A percentile compares a stretch with the other conserved stretches of the same genome.
These are phyloP conservation scores for Vickermania spadyakhi DNA, from an alignment of 208 protist species.

Conservation along the genomic window DNA sequence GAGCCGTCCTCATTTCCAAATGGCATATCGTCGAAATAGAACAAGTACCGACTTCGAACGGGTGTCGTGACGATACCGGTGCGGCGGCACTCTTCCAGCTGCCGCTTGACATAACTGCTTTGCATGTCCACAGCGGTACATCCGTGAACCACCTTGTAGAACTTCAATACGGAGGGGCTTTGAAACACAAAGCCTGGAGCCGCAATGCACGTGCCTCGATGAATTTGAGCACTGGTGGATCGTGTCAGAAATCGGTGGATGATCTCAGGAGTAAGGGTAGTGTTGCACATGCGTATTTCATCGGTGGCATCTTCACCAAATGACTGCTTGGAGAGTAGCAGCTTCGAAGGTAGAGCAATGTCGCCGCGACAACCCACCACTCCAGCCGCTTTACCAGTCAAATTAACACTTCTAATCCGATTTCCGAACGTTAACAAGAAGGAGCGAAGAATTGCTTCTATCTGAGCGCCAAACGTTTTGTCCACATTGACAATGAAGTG, in stretches of 20 bases:
- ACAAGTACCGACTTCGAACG: constrained; percentile 60
- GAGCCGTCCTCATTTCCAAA: constrained; percentile 50
- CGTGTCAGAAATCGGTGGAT: constrained; percentile 32
- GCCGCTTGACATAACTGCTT: constrained; percentile 71
- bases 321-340: constrained; percentile 75
- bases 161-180: constrained; percentile 52
- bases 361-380: constrained; percentile 70
- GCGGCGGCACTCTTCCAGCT: constrained; percentile 60
- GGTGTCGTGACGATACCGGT: constrained; percentile 38
- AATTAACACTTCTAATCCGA: constrained; percentile 63
- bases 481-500: constrained; percentile 85
- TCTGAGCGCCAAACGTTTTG: constrained; percentile 79
- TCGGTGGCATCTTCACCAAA: constrained; percentile 77
- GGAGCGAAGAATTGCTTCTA: constrained; percentile 51
- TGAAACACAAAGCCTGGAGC: constrained; percentile 73
- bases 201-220: constrained; percentile 49
- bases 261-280: constrained; percentile 23
- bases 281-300: constrained; percentile 65
- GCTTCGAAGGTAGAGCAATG: constrained; percentile 56
- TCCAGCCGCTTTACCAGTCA: constrained; percentile 60
- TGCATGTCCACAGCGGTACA: constrained; percentile 78
- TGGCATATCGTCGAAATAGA: constrained; percentile 75
- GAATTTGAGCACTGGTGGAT: constrained; percentile 22
- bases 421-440: constrained; percentile 69
- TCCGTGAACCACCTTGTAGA: constrained; percentile 71